Base-by-base conservation (phyloP, 2,329 filamentous ascomycete species). In the Xylariales sp. region DNA sequence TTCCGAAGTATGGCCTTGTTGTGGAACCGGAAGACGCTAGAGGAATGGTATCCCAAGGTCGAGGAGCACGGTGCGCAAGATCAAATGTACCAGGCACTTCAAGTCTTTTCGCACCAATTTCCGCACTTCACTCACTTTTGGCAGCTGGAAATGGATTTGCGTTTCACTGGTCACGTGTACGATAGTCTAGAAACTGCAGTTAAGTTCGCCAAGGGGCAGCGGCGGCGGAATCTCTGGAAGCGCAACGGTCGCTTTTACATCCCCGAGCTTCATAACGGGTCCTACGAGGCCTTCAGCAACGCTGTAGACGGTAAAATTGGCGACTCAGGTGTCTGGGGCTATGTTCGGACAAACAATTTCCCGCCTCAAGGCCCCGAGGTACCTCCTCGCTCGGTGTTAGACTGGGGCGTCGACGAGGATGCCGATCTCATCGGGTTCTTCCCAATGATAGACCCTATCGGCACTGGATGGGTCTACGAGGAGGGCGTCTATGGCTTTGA, bases 391-490 rank as follows among this genome's bases (percentile, higher is more conserved):
- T 28, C 37, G 2, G 43, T 51, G 27, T 42, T 45, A 3, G 51
- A 66, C 37, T 86, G 83, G 65, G 83, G 83, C 41, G 73, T 85
- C 3, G 77, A 72, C 44, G 81, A 87, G 59, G 72, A 78, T 13
- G 82, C 83, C 4, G 84, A 88, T 50, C 67, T 88, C 35, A 86
- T 88, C 55, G 83, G 81, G 0, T 74, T 88, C 48, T 85, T 86
- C 56, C 84, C 84, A 0, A 72, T 87, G 33, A 87, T 88, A 53
- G 81, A 88, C 49, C 74, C 81, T 0, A 70, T 77, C 11, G 66
- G 72, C 35, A 85, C 82, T 2, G 79, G 79, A 38, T 88, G 84
- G 83, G 72, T 85, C 30, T 79, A 87, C 37, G 69, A 74, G n/a
- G 67, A 80, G 47, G 79, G 84, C 44, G 70, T 83, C 12, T 78